Percentiles rank a stretch among this genome's conserved stretches.
Evolutionary conservation across 768 basidiomycete genomes (phyloP).

Genomic region (Calocybe indica): DNA sequence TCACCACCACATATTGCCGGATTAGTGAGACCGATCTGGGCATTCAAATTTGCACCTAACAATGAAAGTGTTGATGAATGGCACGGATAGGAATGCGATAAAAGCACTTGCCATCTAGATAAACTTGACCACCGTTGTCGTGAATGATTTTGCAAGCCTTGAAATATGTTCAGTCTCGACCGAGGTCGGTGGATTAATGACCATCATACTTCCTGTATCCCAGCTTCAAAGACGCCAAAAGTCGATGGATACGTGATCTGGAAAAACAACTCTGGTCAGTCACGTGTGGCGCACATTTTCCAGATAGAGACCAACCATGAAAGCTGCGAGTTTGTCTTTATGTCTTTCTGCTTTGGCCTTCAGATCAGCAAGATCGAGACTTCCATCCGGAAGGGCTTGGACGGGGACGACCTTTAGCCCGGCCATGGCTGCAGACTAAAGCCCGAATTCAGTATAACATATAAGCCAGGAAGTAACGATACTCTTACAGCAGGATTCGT

Average conservation of each 20-base stretch:
- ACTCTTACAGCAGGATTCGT: slow-evolving; percentile 90
- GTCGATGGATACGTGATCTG: slow-evolving; percentile 97
- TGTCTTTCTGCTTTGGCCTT: slow-evolving; percentile 83
- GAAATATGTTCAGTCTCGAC: slow-evolving; percentile 2
- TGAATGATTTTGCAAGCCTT: slow-evolving; percentile 93
- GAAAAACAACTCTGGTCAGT: slow-evolving; percentile 1
- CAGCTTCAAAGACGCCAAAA: slow-evolving; percentile 95
- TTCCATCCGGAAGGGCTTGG: slow-evolving; percentile 83
- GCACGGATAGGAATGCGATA: neutral
- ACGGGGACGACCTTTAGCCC: slow-evolving; percentile 96
- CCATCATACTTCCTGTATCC: slow-evolving; percentile 60
- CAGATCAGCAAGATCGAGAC: slow-evolving; percentile 84
- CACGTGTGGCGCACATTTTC: neutral
- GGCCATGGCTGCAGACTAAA: slow-evolving; percentile 91
- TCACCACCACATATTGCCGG: slow-evolving; percentile 95
- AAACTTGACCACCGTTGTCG: slow-evolving; percentile 93
- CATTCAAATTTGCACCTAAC: slow-evolving; percentile 84
- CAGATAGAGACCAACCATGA: slow-evolving; percentile 61
- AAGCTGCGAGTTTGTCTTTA: slow-evolving; percentile 88
- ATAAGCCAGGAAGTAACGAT: neutral
- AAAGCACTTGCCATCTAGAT: slow-evolving; percentile 68
- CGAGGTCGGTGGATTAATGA: neutral
- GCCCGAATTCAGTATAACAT: slow-evolving; percentile 10
- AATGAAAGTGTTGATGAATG: neutral
- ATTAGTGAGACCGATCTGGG: slow-evolving; percentile 89